Conservation (phyloP, 2,329 filamentous ascomycete genomes). For the Paraphaeosphaeria sporulosa region DNA sequence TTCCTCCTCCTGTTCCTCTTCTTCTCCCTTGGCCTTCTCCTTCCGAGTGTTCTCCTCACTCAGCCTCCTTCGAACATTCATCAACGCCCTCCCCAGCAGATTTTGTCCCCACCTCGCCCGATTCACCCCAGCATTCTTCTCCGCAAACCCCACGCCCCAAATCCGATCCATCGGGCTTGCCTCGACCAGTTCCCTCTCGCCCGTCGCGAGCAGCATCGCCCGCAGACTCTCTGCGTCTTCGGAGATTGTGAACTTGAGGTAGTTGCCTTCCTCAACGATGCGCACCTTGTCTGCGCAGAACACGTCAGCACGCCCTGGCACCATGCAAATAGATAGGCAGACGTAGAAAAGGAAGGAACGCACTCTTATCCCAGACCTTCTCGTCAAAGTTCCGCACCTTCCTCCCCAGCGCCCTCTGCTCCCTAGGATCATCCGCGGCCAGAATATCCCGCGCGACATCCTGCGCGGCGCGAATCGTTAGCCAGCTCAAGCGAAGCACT, state of each 20-base stretch:
- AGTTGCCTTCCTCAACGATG: constrained; percentile 66
- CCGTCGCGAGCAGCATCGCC: constrained; percentile 63
- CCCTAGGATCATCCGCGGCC: constrained; percentile 53
- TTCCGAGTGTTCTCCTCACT: constrained; percentile 47
- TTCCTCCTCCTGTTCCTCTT: constrained; percentile 12
- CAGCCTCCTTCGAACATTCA: constrained; percentile 64
- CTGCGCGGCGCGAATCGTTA: constrained; percentile 17
- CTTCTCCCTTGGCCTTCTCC: constrained; percentile 3
- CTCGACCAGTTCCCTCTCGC: constrained; percentile 65
- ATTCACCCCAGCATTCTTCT: constrained; percentile 57
- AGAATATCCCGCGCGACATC: constrained; percentile 60
- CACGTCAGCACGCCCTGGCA: not conserved
- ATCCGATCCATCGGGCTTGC: constrained; percentile 64
- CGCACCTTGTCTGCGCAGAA: constrained; percentile 52
- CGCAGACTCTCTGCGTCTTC: constrained; percentile 54
- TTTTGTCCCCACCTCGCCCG: constrained; percentile 68
- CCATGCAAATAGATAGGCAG: not conserved
- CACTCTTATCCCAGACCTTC: constrained; percentile 57
- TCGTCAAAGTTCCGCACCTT: constrained; percentile 62
- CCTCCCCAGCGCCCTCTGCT: constrained; percentile 64
- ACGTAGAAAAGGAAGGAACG: constrained; percentile 13
- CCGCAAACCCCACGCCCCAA: constrained; percentile 71
- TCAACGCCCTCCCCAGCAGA: constrained; percentile 68
- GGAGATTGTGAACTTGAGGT: constrained; percentile 65
- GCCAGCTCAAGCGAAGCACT: not conserved